Conservation (phyloP, 305 asterid species). For the Plantago rigida region DNA sequence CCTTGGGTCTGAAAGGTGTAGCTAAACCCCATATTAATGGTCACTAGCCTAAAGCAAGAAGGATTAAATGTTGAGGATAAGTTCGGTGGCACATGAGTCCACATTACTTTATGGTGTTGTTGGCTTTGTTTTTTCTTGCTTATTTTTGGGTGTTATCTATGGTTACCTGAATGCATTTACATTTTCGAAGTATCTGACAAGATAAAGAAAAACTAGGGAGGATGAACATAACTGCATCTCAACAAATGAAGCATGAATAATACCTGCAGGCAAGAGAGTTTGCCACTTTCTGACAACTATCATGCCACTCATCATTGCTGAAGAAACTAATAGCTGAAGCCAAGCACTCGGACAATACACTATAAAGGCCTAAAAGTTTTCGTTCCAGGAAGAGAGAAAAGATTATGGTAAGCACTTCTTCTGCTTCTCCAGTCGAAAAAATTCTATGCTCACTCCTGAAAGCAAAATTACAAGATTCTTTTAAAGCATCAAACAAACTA, state of each 20-base stretch:
- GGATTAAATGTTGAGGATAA: too few relatives aligned
- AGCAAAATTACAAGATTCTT: slow-evolving; percentile 8
- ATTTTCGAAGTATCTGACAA: too few relatives aligned
- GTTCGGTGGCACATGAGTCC: too few relatives aligned
- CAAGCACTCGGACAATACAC: slow-evolving; percentile 46
- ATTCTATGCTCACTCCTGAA: slow-evolving; percentile 42
- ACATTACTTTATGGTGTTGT: too few relatives aligned
- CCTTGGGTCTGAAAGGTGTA: too few relatives aligned
- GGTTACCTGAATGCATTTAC: too few relatives aligned
- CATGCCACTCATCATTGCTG: slow-evolving; percentile 56
- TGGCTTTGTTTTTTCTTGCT: too few relatives aligned
- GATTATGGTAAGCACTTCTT: slow-evolving; percentile 52
- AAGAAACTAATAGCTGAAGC: slow-evolving; percentile 48
- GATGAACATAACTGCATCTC: too few relatives aligned
- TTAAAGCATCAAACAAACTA: slow-evolving; percentile 8
- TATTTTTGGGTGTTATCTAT: too few relatives aligned
- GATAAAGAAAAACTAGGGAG: too few relatives aligned
- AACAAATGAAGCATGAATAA: slow-evolving; percentile 18
- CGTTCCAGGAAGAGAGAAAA: slow-evolving; percentile 69
- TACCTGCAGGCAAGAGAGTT: slow-evolving; percentile 66
- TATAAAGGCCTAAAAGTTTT: slow-evolving; percentile 57
- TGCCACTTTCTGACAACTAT: slow-evolving; percentile 53
- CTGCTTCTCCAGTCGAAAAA: slow-evolving; percentile 56
- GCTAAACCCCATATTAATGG: too few relatives aligned
- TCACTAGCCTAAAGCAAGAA: too few relatives aligned